Conservation (phyloP, 1,284 basidiomycete species). For the Fomitiporia mediterranea region DNA sequence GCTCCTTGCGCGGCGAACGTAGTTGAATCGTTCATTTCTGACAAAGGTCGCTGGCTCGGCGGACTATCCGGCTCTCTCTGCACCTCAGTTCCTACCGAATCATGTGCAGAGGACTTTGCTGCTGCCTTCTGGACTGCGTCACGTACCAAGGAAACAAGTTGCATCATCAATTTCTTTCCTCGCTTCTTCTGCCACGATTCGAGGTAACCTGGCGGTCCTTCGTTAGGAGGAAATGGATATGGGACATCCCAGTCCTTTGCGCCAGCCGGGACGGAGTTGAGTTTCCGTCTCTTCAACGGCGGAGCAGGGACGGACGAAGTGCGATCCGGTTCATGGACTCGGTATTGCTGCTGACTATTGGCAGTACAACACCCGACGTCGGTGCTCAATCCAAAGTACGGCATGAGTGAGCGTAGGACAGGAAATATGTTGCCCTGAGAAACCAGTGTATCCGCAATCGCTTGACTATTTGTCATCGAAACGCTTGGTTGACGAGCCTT, state of each 20-base stretch:
- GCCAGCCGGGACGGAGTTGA: slow-evolving; percentile 65
- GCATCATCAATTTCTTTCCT: slow-evolving; percentile 52
- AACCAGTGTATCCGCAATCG: slow-evolving; percentile 54
- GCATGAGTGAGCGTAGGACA: slow-evolving; percentile 33
- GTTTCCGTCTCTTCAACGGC: slow-evolving; percentile 52
- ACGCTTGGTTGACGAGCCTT: slow-evolving; percentile 31
- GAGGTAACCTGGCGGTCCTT: slow-evolving; percentile 59
- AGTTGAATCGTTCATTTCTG: too few species aligned
- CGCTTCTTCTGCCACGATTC: slow-evolving; percentile 59
- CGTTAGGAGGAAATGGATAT: slow-evolving; percentile 64
- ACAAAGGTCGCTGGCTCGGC: too few species aligned
- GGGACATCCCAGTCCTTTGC: slow-evolving; percentile 76
- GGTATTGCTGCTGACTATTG: slow-evolving; percentile 16
- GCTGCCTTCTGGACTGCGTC: slow-evolving; percentile 51
- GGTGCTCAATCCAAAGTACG: slow-evolving; percentile 6
- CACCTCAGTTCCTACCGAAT: too few species aligned
- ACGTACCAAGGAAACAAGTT: slow-evolving; percentile 58
- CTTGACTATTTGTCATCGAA: slow-evolving; percentile 46
- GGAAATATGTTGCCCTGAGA: slow-evolving; percentile 64
- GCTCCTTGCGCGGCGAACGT: too few species aligned
- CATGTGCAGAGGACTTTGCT: slow-evolving; percentile 37
- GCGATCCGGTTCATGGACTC: slow-evolving; percentile 6
- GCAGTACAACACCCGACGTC: slow-evolving; percentile 11
- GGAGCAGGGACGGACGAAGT: slow-evolving; percentile 25
- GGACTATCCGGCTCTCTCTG: too few species aligned